These are phyloP conservation scores for Pichia terricola DNA, from an alignment of 1,139 yeast species.

Conservation along the genomic window DNA sequence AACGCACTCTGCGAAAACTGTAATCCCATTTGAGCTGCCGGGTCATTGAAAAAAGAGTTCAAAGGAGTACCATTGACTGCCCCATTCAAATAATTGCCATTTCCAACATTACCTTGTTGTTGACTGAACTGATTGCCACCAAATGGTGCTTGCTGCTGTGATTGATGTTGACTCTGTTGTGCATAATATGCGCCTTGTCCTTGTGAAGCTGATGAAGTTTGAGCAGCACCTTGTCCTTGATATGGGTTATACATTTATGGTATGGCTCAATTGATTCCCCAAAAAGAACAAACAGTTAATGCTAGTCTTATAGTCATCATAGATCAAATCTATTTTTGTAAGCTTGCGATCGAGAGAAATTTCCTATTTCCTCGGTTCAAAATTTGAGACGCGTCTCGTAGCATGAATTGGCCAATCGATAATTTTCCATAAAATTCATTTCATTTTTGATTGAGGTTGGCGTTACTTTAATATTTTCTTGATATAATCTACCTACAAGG, in stretches of 20 bases:
- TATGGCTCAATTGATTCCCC: not conserved
- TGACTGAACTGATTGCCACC: not conserved
- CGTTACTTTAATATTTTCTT: no score
- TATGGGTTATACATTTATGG: slow-evolving; percentile 29
- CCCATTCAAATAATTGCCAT: not conserved
- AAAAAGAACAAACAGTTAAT: not conserved
- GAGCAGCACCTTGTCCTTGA: not conserved
- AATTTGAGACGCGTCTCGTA: no score
- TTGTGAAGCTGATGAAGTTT: not conserved
- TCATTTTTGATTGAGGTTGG: no score
- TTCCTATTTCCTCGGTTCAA: no score
- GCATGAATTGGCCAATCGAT: no score
- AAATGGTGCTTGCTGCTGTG: slow-evolving; percentile 1
- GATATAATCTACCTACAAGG: no score
- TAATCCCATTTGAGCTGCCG: slow-evolving; percentile 76
- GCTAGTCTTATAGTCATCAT: no score
- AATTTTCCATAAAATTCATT: no score
- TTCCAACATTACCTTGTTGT: not conserved
- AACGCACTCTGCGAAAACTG: slow-evolving; percentile 85
- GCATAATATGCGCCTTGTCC: slow-evolving; percentile 3
- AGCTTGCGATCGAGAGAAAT: no score
- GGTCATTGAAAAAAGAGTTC: slow-evolving; percentile 55
- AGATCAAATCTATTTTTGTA: no score
- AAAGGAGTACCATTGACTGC: slow-evolving; percentile 3
- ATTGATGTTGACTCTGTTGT: slow-evolving; percentile 1